Percentiles rank a stretch among this genome's conserved stretches.
phyloP scores from a whole-genome alignment of 352 stramenopile species.

The Pythium plurisporium region DNA sequence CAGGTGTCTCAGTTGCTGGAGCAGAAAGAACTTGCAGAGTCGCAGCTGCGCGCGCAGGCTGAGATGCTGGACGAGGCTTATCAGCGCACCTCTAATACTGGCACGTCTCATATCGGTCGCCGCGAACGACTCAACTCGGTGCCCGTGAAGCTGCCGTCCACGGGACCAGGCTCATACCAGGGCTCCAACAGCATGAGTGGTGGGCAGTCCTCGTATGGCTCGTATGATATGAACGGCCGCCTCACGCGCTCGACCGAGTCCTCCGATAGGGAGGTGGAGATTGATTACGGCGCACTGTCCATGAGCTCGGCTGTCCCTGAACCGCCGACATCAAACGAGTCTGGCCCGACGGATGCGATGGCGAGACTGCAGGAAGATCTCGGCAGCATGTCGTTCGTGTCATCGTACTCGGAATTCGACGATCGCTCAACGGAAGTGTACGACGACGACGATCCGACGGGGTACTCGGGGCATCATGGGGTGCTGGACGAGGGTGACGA shows the following conservation, averaged over 20 bases:
- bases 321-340: constrained; percentile 17
- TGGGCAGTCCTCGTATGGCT: constrained; percentile 1
- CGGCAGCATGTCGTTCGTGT: constrained; percentile 30
- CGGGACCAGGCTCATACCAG: neutral
- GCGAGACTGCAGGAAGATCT: constrained; percentile 23
- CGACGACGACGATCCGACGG: constrained; percentile 11
- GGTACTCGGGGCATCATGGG: neutral
- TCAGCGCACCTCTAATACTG: neutral
- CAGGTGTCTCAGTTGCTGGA: constrained; percentile 81
- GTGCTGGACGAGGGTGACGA: constrained; percentile 23
- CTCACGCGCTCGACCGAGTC: constrained; percentile 17
- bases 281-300: constrained; percentile 15
- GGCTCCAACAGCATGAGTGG: neutral
- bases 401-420: constrained; percentile 33
- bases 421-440: constrained; percentile 22
- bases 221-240: constrained; percentile 13
- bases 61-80: constrained; percentile 46
- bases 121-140: constrained; percentile 63
- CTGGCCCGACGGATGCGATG: constrained; percentile 8
- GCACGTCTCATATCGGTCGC: neutral
- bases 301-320: constrained; percentile 19
- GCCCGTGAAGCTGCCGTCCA: constrained; percentile 40
- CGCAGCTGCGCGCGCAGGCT: constrained; percentile 62
- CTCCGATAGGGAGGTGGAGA: constrained; percentile 21
- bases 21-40: constrained; percentile 79